These are phyloP conservation scores for Globisporangium spiculum DNA, from an alignment of 352 stramenopile species.

Conservation along the genomic window DNA sequence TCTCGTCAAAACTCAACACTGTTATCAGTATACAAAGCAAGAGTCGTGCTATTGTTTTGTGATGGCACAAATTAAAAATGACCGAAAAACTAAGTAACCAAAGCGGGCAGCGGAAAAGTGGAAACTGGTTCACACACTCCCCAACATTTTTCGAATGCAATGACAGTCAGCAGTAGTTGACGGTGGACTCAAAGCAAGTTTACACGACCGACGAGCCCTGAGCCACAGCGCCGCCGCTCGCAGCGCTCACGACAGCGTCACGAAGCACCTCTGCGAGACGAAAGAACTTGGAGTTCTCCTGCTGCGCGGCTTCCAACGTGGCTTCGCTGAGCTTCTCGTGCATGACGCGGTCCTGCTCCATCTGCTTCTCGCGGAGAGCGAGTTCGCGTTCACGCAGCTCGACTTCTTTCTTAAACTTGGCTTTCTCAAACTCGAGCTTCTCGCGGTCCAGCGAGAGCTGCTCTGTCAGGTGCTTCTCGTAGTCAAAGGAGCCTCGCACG, in stretches of 20 bases:
- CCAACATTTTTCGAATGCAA: background rate
- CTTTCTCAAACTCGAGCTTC: constrained; percentile 68
- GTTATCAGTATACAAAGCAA: background rate
- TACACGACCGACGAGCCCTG: constrained; percentile 39
- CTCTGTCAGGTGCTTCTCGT: constrained; percentile 73
- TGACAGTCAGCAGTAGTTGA: background rate
- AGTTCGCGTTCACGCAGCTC: constrained; percentile 70
- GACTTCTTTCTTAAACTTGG: constrained; percentile 71
- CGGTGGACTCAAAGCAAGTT: background rate
- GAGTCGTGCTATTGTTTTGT: background rate
- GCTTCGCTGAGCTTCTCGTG: constrained; percentile 54
- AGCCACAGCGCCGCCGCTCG: background rate
- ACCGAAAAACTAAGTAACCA: background rate
- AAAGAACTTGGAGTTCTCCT: constrained; percentile 55
- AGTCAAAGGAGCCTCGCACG: constrained; percentile 52
- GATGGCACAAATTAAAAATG: background rate
- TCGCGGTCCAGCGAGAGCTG: constrained; percentile 71
- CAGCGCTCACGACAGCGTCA: constrained; percentile 40
- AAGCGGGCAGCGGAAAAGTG: background rate
- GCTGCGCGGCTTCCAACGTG: constrained; percentile 40
- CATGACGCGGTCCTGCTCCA: constrained; percentile 56
- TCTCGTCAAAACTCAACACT: background rate
- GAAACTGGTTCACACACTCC: background rate
- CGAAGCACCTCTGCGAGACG: constrained; percentile 60
- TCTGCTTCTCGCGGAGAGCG: constrained; percentile 54